phyloP scores from a whole-genome alignment of 345 rosid species.

The Stellera chamaejasme region DNA sequence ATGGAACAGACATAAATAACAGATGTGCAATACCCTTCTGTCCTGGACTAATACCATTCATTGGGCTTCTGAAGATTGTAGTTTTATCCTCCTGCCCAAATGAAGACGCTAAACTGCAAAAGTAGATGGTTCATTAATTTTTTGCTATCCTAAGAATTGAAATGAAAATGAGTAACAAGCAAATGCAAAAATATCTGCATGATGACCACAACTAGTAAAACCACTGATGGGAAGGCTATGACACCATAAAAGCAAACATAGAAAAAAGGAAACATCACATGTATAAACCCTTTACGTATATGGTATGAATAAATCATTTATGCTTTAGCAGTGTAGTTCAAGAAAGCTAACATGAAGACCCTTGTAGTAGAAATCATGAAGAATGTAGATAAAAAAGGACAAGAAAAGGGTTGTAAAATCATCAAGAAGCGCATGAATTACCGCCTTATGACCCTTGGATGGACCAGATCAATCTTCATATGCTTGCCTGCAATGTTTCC shows the following conservation, averaged over 20 bases:
- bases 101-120: slow-evolving; percentile 33
- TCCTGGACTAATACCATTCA: slow-evolving; percentile 28
- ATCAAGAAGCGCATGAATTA: slow-evolving; percentile 6
- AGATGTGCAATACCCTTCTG: slow-evolving; percentile 32
- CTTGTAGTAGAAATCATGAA: too few relatives aligned
- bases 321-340: too few relatives aligned
- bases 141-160: background rate
- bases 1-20: background rate
- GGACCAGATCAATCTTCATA: slow-evolving; percentile 45
- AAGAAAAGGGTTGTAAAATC: slow-evolving; percentile 1
- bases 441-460: slow-evolving; percentile 39
- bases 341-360: too few relatives aligned
- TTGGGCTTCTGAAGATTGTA: slow-evolving; percentile 26
- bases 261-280: too few relatives aligned
- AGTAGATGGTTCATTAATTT: background rate
- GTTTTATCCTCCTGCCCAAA: slow-evolving; percentile 33
- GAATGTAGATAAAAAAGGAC: background rate
- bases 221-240: background rate
- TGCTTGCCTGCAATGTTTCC: slow-evolving; percentile 61
- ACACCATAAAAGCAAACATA: background rate
- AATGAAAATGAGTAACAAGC: background rate
- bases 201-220: background rate
- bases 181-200: slow-evolving; percentile 3
- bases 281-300: too few relatives aligned
- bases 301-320: too few relatives aligned